Percentiles rank a stretch among this genome's conserved stretches.
Conservation (phyloP, 495 filamentous ascomycete genomes). For the Tetracladium setigerum region DNA sequence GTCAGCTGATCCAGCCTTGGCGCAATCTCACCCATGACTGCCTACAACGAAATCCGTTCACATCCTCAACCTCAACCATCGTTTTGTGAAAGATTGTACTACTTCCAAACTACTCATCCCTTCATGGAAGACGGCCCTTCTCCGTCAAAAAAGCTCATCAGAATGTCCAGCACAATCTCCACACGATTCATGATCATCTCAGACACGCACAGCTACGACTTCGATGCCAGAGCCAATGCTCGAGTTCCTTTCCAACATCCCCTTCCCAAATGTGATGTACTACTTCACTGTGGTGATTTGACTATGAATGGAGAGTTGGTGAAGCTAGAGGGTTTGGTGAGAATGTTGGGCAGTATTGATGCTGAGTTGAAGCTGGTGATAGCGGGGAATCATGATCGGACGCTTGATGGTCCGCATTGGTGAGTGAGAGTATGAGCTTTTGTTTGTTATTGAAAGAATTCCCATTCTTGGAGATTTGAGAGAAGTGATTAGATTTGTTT, state of each 20-base stretch:
- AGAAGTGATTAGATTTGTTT: too few relatives aligned
- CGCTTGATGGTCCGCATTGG: slow-evolving; percentile 46
- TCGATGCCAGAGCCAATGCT: slow-evolving; percentile 7
- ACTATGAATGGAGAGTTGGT: slow-evolving; percentile 50
- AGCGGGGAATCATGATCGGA: slow-evolving; percentile 74
- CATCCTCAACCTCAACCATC: too few relatives aligned
- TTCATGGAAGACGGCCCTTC: too few relatives aligned
- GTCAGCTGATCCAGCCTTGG: too few relatives aligned
- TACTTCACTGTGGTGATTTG: slow-evolving; percentile 68
- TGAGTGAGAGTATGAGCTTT: slow-evolving; percentile 3
- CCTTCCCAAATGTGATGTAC: slow-evolving; percentile 47
- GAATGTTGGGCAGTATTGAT: slow-evolving; percentile 44
- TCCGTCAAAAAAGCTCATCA: background rate
- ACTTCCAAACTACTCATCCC: too few relatives aligned
- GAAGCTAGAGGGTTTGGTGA: slow-evolving; percentile 45
- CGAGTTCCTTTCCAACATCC: slow-evolving; percentile 18
- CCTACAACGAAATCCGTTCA: too few relatives aligned
- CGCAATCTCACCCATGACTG: too few relatives aligned
- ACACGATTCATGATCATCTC: slow-evolving; percentile 54
- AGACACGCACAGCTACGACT: slow-evolving; percentile 49
- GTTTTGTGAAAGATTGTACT: too few relatives aligned
- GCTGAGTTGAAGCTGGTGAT: slow-evolving; percentile 74
- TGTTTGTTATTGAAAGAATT: too few relatives aligned
- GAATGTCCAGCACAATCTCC: slow-evolving; percentile 2
- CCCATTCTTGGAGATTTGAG: too few relatives aligned